phyloP scores from a whole-genome alignment of 164 flowering plant genomes.

The Saururus chinensis region DNA sequence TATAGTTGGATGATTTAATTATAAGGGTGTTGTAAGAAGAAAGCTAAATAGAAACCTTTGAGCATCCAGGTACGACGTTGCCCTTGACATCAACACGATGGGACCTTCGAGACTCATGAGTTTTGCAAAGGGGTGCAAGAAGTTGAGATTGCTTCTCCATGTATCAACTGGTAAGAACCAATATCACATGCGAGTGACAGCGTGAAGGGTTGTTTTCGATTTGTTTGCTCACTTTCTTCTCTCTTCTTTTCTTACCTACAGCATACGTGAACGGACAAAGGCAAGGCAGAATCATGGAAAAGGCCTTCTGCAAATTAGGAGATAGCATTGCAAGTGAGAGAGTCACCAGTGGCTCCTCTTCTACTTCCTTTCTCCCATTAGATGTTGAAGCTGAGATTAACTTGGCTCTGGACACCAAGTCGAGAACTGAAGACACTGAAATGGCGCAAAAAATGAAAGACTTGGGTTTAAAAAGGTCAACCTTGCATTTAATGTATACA shows the following conservation, averaged over 20 bases:
- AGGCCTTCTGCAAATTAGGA: slow-evolving; percentile 60
- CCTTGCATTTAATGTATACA: too few relatives aligned
- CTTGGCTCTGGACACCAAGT: slow-evolving; percentile 30
- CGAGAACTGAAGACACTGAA: slow-evolving; percentile 19
- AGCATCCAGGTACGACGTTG: slow-evolving; percentile 54
- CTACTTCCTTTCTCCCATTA: slow-evolving; percentile 26
- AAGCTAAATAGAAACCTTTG: background rate
- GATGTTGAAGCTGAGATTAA: slow-evolving; percentile 62
- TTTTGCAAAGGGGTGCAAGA: slow-evolving; percentile 60
- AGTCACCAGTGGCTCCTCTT: slow-evolving; percentile 13
- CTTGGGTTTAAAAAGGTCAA: slow-evolving; percentile 55
- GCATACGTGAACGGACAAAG: slow-evolving; percentile 95
- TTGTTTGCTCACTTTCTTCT: background rate
- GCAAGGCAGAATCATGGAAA: slow-evolving; percentile 75
- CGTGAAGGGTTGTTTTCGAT: background rate
- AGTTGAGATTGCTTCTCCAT: slow-evolving; percentile 62
- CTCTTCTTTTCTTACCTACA: slow-evolving; percentile 22
- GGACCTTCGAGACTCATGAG: slow-evolving; percentile 60
- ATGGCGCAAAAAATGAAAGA: slow-evolving; percentile 60
- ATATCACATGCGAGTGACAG: too few relatives aligned
- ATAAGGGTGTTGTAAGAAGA: background rate
- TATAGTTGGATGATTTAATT: background rate
- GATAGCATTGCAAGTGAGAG: slow-evolving; percentile 58
- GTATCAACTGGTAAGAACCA: slow-evolving; percentile 56
- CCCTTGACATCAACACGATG: slow-evolving; percentile 55